Evolutionary conservation across 306 rosid species (phyloP).

Genomic region (Quercus wislizeni): DNA sequence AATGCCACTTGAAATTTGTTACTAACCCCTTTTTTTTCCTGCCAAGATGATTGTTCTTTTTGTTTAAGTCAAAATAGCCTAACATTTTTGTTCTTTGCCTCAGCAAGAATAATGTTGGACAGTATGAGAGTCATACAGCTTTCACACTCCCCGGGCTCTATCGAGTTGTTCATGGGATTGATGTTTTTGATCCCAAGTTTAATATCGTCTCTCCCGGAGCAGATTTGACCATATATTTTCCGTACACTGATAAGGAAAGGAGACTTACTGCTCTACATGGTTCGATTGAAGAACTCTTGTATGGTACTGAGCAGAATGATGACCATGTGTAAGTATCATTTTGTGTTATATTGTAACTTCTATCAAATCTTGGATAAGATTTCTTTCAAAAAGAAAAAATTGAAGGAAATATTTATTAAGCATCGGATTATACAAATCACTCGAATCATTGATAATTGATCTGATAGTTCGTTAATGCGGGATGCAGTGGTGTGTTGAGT

Average conservation of each 20-base stretch:
- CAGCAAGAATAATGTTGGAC: conserved; percentile 94
- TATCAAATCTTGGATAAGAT: too few relatives aligned
- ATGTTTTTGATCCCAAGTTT: conserved; percentile 98
- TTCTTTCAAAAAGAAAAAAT: too few relatives aligned
- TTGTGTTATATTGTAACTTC: too few relatives aligned
- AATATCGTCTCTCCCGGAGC: conserved; percentile 98
- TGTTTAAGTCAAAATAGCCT: not conserved
- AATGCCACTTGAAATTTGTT: too few relatives aligned
- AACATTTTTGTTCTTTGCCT: conserved; percentile 15
- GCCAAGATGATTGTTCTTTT: too few relatives aligned
- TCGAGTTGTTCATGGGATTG: conserved; percentile 91
- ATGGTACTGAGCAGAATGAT: conserved; percentile 57
- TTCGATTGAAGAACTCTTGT: conserved; percentile 71
- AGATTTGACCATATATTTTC: conserved; percentile 78
- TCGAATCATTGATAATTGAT: not conserved
- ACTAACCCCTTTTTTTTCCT: too few relatives aligned
- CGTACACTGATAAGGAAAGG: conserved; percentile 67
- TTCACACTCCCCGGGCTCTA: conserved; percentile 92
- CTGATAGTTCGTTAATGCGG: conserved; percentile 14
- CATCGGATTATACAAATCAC: too few relatives aligned
- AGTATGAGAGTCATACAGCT: conserved; percentile 86
- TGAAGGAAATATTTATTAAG: too few relatives aligned
- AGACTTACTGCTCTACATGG: conserved; percentile 81
- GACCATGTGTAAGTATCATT: conserved; percentile 61
- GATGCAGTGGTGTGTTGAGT: conserved; percentile 54